phyloP scores from a whole-genome alignment of 2,329 filamentous ascomycete genomes.

The Aureobasidium vineae region DNA sequence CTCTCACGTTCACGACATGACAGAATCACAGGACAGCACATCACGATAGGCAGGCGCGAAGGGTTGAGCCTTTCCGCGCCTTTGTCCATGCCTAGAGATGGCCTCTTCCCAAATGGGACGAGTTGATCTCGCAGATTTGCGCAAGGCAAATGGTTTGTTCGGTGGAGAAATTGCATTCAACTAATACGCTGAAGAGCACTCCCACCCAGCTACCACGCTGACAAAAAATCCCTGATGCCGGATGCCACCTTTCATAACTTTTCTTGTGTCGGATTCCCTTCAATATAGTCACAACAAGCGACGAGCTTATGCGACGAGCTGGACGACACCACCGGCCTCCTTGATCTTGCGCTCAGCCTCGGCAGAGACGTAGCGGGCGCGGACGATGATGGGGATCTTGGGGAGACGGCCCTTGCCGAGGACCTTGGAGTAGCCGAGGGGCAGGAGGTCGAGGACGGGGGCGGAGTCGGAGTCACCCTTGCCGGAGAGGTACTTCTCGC shows the following conservation, averaged over 20 bases:
- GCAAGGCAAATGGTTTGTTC: constrained; percentile 24
- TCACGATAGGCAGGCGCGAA: constrained; percentile 19
- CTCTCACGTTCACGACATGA: constrained; percentile 1
- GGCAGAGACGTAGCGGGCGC: constrained; percentile 91
- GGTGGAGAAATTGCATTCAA: constrained; percentile 26
- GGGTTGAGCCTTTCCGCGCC: constrained; percentile 22
- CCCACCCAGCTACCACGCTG: constrained; percentile 26
- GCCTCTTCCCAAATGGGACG: constrained; percentile 18
- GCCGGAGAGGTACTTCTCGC: constrained; percentile 80
- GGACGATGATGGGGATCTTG: constrained; percentile 88
- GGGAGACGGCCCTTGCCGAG: constrained; percentile 97
- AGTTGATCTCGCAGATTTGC: constrained; percentile 25
- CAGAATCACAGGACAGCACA: constrained; percentile 3
- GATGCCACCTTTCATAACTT: constrained; percentile 26
- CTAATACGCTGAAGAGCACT: constrained; percentile 25
- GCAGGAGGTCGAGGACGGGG: constrained; percentile 95
- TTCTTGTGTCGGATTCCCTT: constrained; percentile 8
- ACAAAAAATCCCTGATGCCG: constrained; percentile 20
- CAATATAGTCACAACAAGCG: background rate
- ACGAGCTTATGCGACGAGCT: constrained; percentile 78
- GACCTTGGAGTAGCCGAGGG: constrained; percentile 97
- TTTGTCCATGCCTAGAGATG: constrained; percentile 19
- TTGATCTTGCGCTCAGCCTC: constrained; percentile 99
- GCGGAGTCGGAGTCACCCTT: constrained; percentile 91
- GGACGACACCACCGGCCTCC: constrained; percentile 91